Evolutionary conservation across 164 flowering plant genomes (phyloP), one percentile per base, ranked within the genome.

Genomic region (Brasenia schreberi): DNA sequence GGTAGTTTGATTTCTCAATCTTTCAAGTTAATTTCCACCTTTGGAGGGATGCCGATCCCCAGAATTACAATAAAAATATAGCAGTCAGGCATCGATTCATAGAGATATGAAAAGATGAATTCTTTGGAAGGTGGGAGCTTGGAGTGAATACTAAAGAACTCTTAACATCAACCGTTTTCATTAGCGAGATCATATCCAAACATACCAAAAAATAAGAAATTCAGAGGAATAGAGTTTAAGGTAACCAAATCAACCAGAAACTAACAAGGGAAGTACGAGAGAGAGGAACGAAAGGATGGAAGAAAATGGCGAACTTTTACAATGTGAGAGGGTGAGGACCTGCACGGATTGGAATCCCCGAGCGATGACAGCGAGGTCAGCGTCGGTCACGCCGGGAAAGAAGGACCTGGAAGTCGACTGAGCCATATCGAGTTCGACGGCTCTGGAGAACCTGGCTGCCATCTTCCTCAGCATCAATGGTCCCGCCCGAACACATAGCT

Each of bases 401-500:
- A 83, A 91, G 6, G 97, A 91, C 4, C 99, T 75, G 33, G 92
- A 84, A 5, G 64, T 65, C 7, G 96, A 95, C 84, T 91, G 97
- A 19, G 96, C 84, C 10, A 91, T 79, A 73, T 95, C 97, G 65
- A 95, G 74, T 42, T 91, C 90, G 1, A 72, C 16, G 56, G 87
- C 65, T 17, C 82, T 68, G 14, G 84, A 62, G 82, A 95, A 95
- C 62, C 99, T 74, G 6, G 77, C 79, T 5, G 94, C 94, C 77
- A 95, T 73, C 67, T 76, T 84, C 18, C 70, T 72, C 19, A 95
- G 96, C 96, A 85, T 88, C 66, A 81, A 80, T 9, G 94, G 89
- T 1, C 97, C 97, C 1, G 99, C 97, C 1, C 97, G 86, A 3
- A 82, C 93, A n/a, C 85, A 78, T 18, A 95, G 88, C 82, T 76